Evolutionary conservation across 2,329 filamentous ascomycete species (phyloP).

Genomic region (Pyricularia grisea): DNA sequence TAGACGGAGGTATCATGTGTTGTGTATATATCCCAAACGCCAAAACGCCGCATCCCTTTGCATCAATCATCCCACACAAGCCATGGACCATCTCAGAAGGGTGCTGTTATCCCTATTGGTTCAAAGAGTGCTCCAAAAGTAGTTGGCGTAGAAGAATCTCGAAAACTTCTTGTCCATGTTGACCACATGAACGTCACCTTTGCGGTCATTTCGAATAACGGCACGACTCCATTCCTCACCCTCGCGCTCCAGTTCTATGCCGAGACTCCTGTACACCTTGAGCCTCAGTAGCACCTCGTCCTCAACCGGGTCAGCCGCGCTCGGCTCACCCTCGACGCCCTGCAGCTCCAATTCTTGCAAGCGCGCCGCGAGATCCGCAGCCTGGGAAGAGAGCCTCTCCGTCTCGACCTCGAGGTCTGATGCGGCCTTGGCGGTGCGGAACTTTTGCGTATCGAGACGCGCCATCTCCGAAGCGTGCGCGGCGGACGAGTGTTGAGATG

Average conservation of each 20-base stretch:
- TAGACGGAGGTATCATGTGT: background rate
- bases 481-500: conserved; percentile 64
- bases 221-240: conserved; percentile 76
- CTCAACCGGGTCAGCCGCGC: conserved; percentile 34
- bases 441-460: conserved; percentile 84
- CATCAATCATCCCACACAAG: background rate
- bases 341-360: conserved; percentile 79
- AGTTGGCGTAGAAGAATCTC: conserved; percentile 86
- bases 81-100: background rate
- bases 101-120: background rate
- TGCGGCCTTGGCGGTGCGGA: conserved; percentile 85
- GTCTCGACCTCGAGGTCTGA: conserved; percentile 87
- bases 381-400: conserved; percentile 76
- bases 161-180: conserved; percentile 92
- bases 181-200: conserved; percentile 89
- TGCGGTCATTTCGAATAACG: conserved; percentile 72
- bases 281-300: conserved; percentile 65
- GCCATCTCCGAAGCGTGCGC: conserved; percentile 79
- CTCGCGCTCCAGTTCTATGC: conserved; percentile 77
- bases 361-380: conserved; percentile 63
- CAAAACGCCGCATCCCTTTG: background rate
- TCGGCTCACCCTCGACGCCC: conserved; percentile 62
- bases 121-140: conserved; percentile 86
- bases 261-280: conserved; percentile 83
- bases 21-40: background rate